These are phyloP conservation scores for Erodium chrysanthum DNA, from an alignment of 441 rosid genomes.

Conservation along the genomic window DNA sequence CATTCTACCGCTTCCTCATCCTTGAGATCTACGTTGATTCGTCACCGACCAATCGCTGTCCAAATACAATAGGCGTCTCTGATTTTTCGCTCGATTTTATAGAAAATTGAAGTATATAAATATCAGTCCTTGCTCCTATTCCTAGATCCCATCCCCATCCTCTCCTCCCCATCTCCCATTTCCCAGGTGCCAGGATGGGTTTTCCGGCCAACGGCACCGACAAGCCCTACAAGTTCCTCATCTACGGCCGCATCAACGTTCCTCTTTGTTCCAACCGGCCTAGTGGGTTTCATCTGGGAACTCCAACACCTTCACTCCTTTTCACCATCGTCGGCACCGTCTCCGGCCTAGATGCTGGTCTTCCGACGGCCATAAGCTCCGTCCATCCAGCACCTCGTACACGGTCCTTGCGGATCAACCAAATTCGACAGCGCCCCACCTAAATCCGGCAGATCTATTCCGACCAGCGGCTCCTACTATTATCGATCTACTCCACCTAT, in stretches of 20 bases:
- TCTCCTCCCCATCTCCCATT: not conserved
- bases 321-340: no score
- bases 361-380: no score
- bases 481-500: no score
- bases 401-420: no score
- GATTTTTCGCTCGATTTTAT: not conserved
- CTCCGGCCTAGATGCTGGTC: no score
- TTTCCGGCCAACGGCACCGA: slow-evolving; percentile 41
- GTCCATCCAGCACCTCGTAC: no score
- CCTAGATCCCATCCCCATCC: not conserved
- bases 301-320: no score
- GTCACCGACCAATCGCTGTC: slow-evolving; percentile 18
- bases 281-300: no score
- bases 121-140: not conserved
- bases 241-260: slow-evolving; percentile 76
- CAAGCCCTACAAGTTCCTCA: slow-evolving; percentile 51
- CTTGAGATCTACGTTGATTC: not conserved
- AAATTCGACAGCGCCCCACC: no score
- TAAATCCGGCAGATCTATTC: no score
- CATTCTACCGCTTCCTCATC: not conserved
- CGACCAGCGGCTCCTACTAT: no score
- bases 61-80: not conserved
- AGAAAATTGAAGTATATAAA: not conserved
- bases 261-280: no score
- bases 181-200: slow-evolving; percentile 33